Evolutionary conservation across 2,329 filamentous ascomycete genomes (phyloP).

Genomic region (Colletotrichum sp.): DNA sequence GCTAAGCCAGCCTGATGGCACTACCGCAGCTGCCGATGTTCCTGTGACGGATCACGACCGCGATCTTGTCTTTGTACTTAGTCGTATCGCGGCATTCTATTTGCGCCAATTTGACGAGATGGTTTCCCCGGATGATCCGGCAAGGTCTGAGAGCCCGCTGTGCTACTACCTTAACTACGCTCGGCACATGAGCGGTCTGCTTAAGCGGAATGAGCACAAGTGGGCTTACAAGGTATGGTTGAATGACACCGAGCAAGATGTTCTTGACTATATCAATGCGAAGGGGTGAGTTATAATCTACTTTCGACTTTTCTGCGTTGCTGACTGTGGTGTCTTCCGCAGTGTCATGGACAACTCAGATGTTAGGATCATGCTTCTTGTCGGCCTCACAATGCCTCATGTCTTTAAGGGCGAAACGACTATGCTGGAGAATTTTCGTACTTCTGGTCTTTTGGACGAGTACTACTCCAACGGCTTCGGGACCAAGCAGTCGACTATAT

Average conservation of each 20-base stretch:
- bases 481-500: conserved; percentile 32
- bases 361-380: neutral
- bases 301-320: no score
- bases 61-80: conserved; percentile 19
- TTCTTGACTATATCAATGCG: neutral
- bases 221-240: conserved; percentile 4
- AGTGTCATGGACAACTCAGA: neutral
- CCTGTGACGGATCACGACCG: neutral
- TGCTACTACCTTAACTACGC: conserved; percentile 23
- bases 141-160: conserved; percentile 21
- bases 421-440: conserved; percentile 40
- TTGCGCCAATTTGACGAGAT: conserved; percentile 7
- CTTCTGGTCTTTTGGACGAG: conserved; percentile 4
- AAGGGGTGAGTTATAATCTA: no score
- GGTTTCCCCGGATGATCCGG: neutral
- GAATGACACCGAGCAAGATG: conserved; percentile 3
- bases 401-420: conserved; percentile 37
- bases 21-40: neutral
- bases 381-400: conserved; percentile 26
- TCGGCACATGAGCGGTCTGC: conserved; percentile 13
- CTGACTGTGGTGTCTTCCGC: no score
- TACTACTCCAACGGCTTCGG: conserved; percentile 35
- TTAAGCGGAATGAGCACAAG: conserved; percentile 23
- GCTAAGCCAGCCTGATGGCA: neutral
- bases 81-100: conserved; percentile 29